Evolutionary conservation across 805 yeast genomes (phyloP).

Genomic region (Nakazawaea ishiwadae): DNA sequence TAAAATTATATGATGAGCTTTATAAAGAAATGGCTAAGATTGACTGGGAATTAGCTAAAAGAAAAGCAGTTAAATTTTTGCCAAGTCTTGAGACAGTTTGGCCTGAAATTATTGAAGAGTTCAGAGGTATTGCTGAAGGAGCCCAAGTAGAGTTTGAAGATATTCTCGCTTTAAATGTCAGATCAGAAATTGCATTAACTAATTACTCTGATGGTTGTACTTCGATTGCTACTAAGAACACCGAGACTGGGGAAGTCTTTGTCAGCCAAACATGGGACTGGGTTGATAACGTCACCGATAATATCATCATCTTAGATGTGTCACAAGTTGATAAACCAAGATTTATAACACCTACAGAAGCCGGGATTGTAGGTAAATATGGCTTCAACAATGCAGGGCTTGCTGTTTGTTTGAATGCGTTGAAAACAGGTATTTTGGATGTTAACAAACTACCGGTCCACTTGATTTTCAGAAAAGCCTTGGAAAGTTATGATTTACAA

Average conservation of each 20-base stretch:
- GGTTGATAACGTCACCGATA: slow-evolving; percentile 24
- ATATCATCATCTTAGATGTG: slow-evolving; percentile 24
- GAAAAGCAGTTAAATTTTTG: slow-evolving; percentile 23
- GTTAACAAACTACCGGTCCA: slow-evolving; percentile 30
- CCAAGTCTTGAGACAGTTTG: slow-evolving; percentile 22
- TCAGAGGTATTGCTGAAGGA: slow-evolving; percentile 34
- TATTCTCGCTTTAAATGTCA: slow-evolving; percentile 31
- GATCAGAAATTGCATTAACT: slow-evolving; percentile 33
- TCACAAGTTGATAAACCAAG: too few relatives aligned
- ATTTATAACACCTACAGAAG: slow-evolving; percentile 27
- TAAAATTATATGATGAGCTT: slow-evolving; percentile 24
- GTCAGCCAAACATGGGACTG: slow-evolving; percentile 41
- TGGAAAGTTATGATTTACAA: slow-evolving; percentile 22
- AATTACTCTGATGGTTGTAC: slow-evolving; percentile 35
- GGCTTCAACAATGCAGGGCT: slow-evolving; percentile 29
- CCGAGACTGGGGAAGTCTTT: slow-evolving; percentile 18
- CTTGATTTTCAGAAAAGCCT: slow-evolving; percentile 28
- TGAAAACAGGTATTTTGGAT: slow-evolving; percentile 23
- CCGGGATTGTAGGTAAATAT: slow-evolving; percentile 30
- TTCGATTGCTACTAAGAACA: slow-evolving; percentile 23
- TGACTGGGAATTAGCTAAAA: slow-evolving; percentile 26
- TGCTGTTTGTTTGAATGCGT: slow-evolving; percentile 28
- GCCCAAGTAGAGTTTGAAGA: slow-evolving; percentile 27
- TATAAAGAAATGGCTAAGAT: slow-evolving; percentile 21
- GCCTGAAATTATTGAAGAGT: slow-evolving; percentile 29